These are phyloP conservation scores for Sanghuangporus weigelae DNA, from an alignment of 1,284 basidiomycete genomes.

Conservation along the genomic window DNA sequence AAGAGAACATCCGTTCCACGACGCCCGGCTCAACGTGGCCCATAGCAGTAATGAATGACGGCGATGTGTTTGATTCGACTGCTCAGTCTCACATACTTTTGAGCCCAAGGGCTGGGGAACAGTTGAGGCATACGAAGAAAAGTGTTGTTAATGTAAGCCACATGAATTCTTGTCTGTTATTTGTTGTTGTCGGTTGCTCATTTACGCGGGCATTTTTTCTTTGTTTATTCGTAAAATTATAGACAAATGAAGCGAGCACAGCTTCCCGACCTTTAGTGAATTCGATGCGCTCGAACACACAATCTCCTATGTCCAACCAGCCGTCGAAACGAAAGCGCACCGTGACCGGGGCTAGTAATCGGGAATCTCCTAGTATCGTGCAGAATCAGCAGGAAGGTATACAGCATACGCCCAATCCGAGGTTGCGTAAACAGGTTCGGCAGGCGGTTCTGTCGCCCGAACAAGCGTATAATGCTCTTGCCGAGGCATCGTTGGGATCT, in stretches of 20 bases:
- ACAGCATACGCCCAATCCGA: constrained; percentile 17
- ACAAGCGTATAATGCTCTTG: not conserved
- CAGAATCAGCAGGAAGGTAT: not conserved
- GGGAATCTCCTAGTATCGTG: not conserved
- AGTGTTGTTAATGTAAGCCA: not conserved
- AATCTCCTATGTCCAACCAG: not conserved
- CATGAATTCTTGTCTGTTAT: not conserved
- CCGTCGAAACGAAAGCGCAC: constrained; percentile 14
- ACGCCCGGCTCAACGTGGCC: not conserved
- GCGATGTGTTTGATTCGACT: constrained; percentile 4
- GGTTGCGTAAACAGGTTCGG: constrained; percentile 14
- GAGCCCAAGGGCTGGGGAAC: constrained; percentile 13
- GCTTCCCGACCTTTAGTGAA: constrained; percentile 10
- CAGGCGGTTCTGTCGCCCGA: constrained; percentile 13
- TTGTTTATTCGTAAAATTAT: not conserved
- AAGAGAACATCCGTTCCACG: constrained; percentile 6
- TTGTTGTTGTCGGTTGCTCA: not conserved
- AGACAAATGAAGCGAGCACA: constrained; percentile 1
- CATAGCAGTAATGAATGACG: not conserved
- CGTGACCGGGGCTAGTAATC: not conserved
- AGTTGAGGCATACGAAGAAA: constrained; percentile 4
- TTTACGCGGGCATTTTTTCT: not conserved
- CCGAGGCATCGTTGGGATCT: not conserved
- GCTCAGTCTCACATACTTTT: constrained; percentile 4
- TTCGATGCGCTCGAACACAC: constrained; percentile 10